Evolutionary conservation across 2,329 filamentous ascomycete species (phyloP).

Genomic region (Fusarium falciforme): DNA sequence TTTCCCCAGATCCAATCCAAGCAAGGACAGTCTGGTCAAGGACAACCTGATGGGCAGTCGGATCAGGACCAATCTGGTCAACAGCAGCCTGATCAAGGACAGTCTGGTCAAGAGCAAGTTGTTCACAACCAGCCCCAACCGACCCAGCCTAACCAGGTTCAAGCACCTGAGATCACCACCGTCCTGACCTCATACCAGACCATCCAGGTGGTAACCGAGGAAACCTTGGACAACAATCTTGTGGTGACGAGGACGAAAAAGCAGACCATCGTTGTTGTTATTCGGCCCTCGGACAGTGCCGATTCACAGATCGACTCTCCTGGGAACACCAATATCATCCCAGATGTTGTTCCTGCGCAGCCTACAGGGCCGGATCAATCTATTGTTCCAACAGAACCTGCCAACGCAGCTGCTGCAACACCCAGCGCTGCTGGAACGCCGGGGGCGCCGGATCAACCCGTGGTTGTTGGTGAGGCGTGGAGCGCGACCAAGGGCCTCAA

Average conservation of each 20-base stretch:
- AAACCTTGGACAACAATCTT: constrained; percentile 6
- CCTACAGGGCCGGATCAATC: neutral
- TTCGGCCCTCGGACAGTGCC: neutral
- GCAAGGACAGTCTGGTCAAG: neutral
- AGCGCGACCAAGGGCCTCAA: constrained; percentile 20
- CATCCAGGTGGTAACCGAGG: constrained; percentile 22
- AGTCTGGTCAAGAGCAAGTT: neutral
- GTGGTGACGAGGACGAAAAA: constrained; percentile 22
- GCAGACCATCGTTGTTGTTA: constrained; percentile 24
- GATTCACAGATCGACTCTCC: neutral
- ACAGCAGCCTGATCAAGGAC: too few species aligned
- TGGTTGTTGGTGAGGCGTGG: constrained; percentile 13
- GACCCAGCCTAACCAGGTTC: neutral
- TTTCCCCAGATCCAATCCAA: too few species aligned
- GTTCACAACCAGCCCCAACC: neutral
- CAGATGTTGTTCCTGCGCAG: neutral
- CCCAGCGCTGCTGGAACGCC: constrained; percentile 22
- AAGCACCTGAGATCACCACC: constrained; percentile 11
- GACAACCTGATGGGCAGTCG: too few species aligned
- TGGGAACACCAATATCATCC: neutral
- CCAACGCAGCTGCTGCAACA: neutral
- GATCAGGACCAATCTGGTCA: too few species aligned
- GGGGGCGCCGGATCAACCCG: constrained; percentile 9
- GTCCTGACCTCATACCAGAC: constrained; percentile 29
- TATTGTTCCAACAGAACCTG: constrained; percentile 2